Conservation (phyloP, 495 filamentous ascomycete species). For the Pyrenula massariospora region DNA sequence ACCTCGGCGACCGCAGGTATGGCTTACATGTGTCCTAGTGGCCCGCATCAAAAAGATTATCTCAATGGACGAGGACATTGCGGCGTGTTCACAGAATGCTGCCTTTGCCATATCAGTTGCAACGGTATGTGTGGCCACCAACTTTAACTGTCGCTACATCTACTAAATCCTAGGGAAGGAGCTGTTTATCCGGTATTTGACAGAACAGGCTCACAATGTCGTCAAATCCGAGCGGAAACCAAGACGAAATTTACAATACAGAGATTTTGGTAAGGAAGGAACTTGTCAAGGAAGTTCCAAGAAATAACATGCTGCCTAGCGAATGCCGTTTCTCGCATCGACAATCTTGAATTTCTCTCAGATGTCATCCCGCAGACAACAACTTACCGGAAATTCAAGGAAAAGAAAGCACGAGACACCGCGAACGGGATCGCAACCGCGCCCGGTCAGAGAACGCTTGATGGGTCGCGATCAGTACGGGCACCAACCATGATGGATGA, state of each 20-base stretch:
- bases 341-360: constrained; percentile 90
- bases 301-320: constrained; percentile 31
- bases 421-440: constrained; percentile 13
- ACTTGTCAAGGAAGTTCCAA: not conserved
- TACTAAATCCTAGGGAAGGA: constrained; percentile 42
- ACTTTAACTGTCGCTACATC: not conserved
- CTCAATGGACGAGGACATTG: constrained; percentile 71
- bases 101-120: constrained; percentile 91
- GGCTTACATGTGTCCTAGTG: constrained; percentile 34
- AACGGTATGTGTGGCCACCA: constrained; percentile 43
- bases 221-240: constrained; percentile 85
- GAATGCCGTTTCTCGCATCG: constrained; percentile 73
- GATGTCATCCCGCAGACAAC: constrained; percentile 83
- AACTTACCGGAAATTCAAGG: constrained; percentile 69
- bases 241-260: constrained; percentile 89
- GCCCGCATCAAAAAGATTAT: constrained; percentile 92
- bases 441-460: not conserved
- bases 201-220: constrained; percentile 74
- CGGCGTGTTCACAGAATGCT: constrained; percentile 77
- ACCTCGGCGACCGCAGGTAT: not conserved
- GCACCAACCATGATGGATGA: not conserved
- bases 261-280: constrained; percentile 57
- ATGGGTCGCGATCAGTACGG: not conserved
- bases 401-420: constrained; percentile 39
- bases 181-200: constrained; percentile 90